These are phyloP conservation scores for Coemansia sp. DNA, from an alignment of 192 early-diverging fungal genomes.

Conservation along the genomic window DNA sequence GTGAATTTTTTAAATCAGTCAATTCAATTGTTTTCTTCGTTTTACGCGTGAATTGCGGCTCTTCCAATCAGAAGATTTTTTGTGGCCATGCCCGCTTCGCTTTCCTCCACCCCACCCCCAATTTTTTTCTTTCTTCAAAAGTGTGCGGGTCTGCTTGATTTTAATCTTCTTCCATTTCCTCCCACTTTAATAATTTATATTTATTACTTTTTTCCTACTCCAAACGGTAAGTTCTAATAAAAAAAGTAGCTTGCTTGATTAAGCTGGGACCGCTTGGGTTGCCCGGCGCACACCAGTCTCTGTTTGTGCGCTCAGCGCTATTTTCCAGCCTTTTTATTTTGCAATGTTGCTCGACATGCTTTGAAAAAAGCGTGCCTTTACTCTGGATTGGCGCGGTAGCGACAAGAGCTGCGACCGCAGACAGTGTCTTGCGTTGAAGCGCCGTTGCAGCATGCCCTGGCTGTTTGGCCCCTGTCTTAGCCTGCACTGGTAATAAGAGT, in stretches of 20 bases:
- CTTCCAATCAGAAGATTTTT: constrained; percentile 1
- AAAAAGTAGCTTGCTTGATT: constrained; percentile 7
- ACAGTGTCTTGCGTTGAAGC: too few species aligned
- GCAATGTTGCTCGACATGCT: neutral
- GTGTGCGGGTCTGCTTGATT: constrained; percentile 18
- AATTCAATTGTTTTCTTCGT: neutral
- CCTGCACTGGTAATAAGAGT: too few species aligned
- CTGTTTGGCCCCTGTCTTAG: too few species aligned
- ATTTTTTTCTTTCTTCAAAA: neutral
- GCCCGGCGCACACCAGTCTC: neutral
- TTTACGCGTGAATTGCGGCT: neutral
- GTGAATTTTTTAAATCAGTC: neutral
- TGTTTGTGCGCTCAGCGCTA: neutral
- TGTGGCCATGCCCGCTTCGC: constrained; percentile 11
- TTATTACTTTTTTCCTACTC: constrained; percentile 14
- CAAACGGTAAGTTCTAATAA: constrained; percentile 20
- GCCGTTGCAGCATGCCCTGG: too few species aligned
- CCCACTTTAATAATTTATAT: constrained; percentile 38
- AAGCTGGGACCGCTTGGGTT: neutral
- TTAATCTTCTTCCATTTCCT: constrained; percentile 34
- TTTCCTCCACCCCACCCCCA: constrained; percentile 11
- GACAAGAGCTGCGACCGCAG: too few species aligned
- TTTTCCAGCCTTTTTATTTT: neutral
- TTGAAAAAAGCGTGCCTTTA: neutral
- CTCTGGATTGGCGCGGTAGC: too few species aligned